phyloP scores from a whole-genome alignment of 1,139 yeast species.

The Geotrichum aggregatum region DNA sequence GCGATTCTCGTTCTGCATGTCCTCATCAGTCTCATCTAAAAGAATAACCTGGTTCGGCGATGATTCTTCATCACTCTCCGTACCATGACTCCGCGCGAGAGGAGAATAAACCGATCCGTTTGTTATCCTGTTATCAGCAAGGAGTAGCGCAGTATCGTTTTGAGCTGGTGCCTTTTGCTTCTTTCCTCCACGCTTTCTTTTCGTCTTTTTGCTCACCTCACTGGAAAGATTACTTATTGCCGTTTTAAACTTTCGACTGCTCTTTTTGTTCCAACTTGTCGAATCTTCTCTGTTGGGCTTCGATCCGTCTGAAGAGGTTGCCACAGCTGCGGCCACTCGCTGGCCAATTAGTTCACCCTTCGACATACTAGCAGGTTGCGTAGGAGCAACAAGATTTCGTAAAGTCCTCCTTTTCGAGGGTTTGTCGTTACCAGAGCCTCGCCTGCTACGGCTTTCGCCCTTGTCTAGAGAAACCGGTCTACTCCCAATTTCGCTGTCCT shows the following conservation, averaged over 20 bases:
- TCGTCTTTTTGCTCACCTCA: not conserved
- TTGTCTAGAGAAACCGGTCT: too few species aligned
- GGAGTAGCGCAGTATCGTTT: not conserved
- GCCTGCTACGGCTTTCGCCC: too few species aligned
- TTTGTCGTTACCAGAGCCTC: too few species aligned
- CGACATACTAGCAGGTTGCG: not conserved
- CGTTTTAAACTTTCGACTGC: not conserved
- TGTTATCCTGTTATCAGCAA: slow-evolving; percentile 3
- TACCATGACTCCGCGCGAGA: not conserved
- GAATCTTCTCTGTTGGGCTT: not conserved
- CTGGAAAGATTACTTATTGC: not conserved
- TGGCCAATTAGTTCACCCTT: not conserved
- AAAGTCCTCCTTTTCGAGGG: too few species aligned
- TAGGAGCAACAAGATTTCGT: too few species aligned
- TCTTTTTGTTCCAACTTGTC: not conserved
- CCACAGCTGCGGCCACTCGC: slow-evolving; percentile 4
- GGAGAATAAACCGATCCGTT: slow-evolving; percentile 8
- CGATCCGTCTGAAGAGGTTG: not conserved
- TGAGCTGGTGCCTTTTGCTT: not conserved
- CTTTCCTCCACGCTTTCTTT: slow-evolving; percentile 2
- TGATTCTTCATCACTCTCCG: slow-evolving; percentile 1
- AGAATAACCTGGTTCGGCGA: slow-evolving; percentile 5
- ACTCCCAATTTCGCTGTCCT: too few species aligned
- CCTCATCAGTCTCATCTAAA: slow-evolving; percentile 8
- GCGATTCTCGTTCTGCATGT: not conserved